These are phyloP conservation scores for Glycyrrhiza uralensis DNA, from an alignment of 306 rosid genomes.

Conservation along the genomic window DNA sequence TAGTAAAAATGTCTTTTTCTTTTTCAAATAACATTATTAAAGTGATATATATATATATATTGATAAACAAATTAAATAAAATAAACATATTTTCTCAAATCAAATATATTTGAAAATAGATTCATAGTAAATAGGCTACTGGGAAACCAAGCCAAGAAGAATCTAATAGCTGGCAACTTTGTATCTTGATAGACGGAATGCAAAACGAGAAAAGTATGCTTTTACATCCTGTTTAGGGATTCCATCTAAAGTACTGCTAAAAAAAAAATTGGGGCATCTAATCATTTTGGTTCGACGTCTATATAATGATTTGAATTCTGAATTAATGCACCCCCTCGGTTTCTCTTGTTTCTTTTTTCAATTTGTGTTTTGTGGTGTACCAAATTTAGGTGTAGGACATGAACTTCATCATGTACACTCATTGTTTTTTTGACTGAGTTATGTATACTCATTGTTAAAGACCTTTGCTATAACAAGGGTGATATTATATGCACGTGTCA, in stretches of 20 bases:
- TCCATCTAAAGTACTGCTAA: conserved; percentile 5
- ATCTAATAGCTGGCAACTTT: conserved; percentile 21
- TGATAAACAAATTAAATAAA: no score
- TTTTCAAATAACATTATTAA: no score
- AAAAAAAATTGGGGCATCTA: not conserved
- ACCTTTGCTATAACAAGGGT: not conserved
- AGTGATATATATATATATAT: no score
- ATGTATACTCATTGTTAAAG: not conserved
- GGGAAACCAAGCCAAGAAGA: no score
- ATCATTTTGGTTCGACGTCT: conserved; percentile 7
- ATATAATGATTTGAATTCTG: not conserved
- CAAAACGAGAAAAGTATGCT: conserved; percentile 19
- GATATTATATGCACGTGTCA: no score
- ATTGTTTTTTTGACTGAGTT: no score
- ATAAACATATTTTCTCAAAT: no score
- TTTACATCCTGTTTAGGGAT: conserved; percentile 39
- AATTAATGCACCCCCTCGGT: not conserved
- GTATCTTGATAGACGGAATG: conserved; percentile 6
- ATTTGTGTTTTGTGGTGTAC: not conserved
- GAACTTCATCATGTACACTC: no score
- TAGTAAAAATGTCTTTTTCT: no score
- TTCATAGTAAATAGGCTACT: no score
- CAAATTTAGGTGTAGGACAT: not conserved
- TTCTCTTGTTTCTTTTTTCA: not conserved
- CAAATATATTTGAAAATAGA: no score